These are phyloP conservation scores for Nannochloris sp. DNA, from an alignment of 139 green algal species.

Conservation along the genomic window DNA sequence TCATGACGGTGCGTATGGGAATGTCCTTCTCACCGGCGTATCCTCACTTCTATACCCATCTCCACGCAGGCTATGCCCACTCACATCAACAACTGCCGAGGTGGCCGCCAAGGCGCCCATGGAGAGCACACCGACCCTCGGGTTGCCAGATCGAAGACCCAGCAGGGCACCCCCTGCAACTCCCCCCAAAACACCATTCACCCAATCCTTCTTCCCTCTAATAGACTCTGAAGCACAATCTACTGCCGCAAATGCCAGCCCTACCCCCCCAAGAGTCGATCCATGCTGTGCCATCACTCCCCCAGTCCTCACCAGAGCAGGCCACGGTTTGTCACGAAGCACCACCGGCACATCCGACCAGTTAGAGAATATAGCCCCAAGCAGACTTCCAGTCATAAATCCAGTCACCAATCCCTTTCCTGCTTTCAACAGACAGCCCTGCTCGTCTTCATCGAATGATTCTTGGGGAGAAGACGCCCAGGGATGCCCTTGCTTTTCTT, in stretches of 20 bases:
- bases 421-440: slow-evolving; percentile 17
- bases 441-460: neutral
- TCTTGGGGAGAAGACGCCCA: neutral
- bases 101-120: slow-evolving; percentile 26
- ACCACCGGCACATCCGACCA: slow-evolving; percentile 39
- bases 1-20: slow-evolving; percentile 21
- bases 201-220: slow-evolving; percentile 37
- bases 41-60: slow-evolving; percentile 28
- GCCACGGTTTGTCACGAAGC: slow-evolving; percentile 39
- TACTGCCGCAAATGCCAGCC: slow-evolving; percentile 23
- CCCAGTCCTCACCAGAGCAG: slow-evolving; percentile 39
- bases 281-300: slow-evolving; percentile 38
- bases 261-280: slow-evolving; percentile 31
- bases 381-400: slow-evolving; percentile 24
- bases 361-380: slow-evolving; percentile 37
- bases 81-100: slow-evolving; percentile 28
- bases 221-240: slow-evolving; percentile 33
- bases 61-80: slow-evolving; percentile 14
- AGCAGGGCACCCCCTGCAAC: slow-evolving; percentile 26
- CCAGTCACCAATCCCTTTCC: slow-evolving; percentile 15
- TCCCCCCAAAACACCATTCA: slow-evolving; percentile 35
- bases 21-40: slow-evolving; percentile 31
- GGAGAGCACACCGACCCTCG: slow-evolving; percentile 26
- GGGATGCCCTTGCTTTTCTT: too few relatives aligned
- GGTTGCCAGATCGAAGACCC: slow-evolving; percentile 27